phyloP scores from a whole-genome alignment of 768 basidiomycete genomes.

The Mycena metata region DNA sequence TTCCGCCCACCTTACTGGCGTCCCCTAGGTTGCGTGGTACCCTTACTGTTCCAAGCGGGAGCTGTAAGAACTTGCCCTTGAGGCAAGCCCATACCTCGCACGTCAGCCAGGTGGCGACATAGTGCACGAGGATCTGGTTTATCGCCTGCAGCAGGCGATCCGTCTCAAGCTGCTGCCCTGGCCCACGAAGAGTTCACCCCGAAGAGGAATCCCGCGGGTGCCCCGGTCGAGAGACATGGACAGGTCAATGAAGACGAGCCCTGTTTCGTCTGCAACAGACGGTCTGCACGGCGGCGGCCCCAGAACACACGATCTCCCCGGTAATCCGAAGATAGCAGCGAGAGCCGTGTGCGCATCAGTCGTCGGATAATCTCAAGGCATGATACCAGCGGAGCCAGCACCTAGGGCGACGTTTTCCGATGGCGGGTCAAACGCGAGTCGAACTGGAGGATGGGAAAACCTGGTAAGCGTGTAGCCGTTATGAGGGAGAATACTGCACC shows the following conservation, averaged over 20 bases:
- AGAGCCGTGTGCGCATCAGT: background rate
- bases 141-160: constrained; percentile 1
- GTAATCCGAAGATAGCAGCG: constrained; percentile 6
- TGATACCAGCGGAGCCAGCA: background rate
- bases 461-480: too few relatives aligned
- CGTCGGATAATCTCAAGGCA: background rate
- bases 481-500: too few relatives aligned
- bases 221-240: too few relatives aligned
- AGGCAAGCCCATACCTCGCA: background rate
- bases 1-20: background rate
- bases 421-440: too few relatives aligned
- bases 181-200: too few relatives aligned
- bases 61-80: background rate
- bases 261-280: background rate
- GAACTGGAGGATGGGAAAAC: too few relatives aligned
- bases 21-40: too few relatives aligned
- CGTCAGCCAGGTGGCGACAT: too few relatives aligned
- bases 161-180: background rate
- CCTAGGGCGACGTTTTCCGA: background rate
- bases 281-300: background rate
- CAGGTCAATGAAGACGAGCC: too few relatives aligned
- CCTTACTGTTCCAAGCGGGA: background rate
- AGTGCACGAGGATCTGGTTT: too few relatives aligned
- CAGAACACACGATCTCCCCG: constrained; percentile 8
- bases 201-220: too few relatives aligned